These are phyloP conservation scores for Pseudonitzschia multiseries DNA, from an alignment of 108 stramenopile species.

Conservation along the genomic window DNA sequence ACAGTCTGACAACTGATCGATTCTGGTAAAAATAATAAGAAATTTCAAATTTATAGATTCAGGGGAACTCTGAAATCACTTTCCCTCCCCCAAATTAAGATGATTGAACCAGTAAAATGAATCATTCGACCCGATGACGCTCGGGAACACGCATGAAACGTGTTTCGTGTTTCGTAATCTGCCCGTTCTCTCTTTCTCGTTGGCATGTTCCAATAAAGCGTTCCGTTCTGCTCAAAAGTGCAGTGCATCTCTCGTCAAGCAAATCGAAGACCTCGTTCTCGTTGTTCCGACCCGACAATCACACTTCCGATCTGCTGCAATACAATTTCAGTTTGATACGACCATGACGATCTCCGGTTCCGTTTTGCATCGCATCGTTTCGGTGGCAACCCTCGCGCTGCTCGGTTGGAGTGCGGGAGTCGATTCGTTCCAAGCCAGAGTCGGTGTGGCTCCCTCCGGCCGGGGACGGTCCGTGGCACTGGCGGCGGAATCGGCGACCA, in stretches of 20 bases:
- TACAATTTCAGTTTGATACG: too few relatives aligned
- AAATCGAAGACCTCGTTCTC: too few relatives aligned
- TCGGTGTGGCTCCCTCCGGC: neutral
- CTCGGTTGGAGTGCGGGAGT: neutral
- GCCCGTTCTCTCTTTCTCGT: neutral
- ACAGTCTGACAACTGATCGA: too few relatives aligned
- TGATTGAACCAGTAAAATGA: neutral
- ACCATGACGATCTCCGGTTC: too few relatives aligned
- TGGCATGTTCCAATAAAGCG: too few relatives aligned
- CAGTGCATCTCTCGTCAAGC: too few relatives aligned
- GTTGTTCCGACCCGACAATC: too few relatives aligned
- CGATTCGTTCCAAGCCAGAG: neutral
- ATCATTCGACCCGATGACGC: neutral
- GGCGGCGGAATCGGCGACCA: conserved; percentile 8
- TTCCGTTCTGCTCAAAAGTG: too few relatives aligned
- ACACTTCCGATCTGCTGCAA: too few relatives aligned
- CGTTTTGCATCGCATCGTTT: neutral
- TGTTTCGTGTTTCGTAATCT: neutral
- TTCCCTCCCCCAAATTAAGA: neutral
- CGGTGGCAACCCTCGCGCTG: neutral
- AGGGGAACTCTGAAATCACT: too few relatives aligned
- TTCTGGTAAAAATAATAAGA: too few relatives aligned
- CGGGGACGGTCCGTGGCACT: neutral
- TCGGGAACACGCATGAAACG: neutral
- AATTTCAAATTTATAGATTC: too few relatives aligned